phyloP scores from a whole-genome alignment of 352 stramenopile species.

The Globisporangium nodosum region DNA sequence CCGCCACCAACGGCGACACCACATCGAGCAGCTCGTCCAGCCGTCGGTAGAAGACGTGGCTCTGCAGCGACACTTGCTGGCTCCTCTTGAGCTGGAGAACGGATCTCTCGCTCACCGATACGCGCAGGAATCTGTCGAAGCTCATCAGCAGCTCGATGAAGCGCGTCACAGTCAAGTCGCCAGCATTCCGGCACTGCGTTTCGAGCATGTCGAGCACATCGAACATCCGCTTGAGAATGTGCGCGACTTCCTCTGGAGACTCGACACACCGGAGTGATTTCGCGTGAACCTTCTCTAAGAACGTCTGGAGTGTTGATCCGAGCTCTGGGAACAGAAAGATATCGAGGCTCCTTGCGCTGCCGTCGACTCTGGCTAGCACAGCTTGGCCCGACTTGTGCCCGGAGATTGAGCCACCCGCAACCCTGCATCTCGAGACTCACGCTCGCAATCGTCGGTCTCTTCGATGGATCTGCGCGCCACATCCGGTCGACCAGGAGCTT shows the following conservation, averaged over 20 bases:
- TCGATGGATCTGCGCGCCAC: background rate
- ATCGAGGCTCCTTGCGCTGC: background rate
- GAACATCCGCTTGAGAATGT: conserved; percentile 1
- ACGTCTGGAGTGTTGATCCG: background rate
- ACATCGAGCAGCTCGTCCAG: background rate
- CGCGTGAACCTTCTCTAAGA: background rate
- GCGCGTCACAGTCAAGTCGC: background rate
- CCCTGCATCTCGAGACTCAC: background rate
- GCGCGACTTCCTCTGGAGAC: background rate
- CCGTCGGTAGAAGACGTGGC: background rate
- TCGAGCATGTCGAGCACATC: background rate
- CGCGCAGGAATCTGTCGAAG: background rate
- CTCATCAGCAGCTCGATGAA: background rate
- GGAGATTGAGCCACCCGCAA: background rate
- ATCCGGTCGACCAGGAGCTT: background rate
- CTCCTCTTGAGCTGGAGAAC: background rate
- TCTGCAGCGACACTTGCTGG: background rate
- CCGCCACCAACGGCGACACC: background rate
- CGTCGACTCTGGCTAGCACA: background rate
- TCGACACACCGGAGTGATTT: background rate
- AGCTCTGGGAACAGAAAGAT: background rate
- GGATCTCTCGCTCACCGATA: background rate
- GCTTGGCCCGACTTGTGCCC: background rate
- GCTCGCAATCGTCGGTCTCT: background rate
- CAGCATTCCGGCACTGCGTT: background rate